Evolutionary conservation across 2,329 filamentous ascomycete genomes (phyloP), one percentile per base, ranked within the genome.

Genomic region (Chrysosporium keratinophilum): DNA sequence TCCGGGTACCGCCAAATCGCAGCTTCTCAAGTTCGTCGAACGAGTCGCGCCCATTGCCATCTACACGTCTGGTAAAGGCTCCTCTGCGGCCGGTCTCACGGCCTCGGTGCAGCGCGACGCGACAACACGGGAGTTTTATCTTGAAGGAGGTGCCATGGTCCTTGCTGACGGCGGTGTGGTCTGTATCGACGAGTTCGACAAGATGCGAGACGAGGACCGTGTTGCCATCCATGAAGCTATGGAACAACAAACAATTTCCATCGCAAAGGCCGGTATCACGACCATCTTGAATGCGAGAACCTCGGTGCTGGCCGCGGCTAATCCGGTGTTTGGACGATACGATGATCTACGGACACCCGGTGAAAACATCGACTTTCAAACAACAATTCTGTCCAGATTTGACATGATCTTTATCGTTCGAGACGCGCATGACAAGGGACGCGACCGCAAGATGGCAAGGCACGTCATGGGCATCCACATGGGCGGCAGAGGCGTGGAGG

Each of bases 351-450:
- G 97, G 71, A 89, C 87, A 0, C 93, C 93, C 0, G 93, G 93
- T 56, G 93, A 98, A 71, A 98, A 98, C 67, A 98, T 98, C 61
- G 93, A 98, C 71, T 98, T 98, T 71, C 93, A 98, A 66, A 98
- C 93, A 0, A 98, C 93, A 2, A 97, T 98, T 64, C 69, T 98
- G 60, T 97, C 91, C 1, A 87, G 93, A 79, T 98, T 98, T 69
- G 93, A 98, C 70, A 96, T 98, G 88, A 97, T 98, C 60, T 98
- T 97, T 75, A 96, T 98, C 61, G 91, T 98, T 58, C 88, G 87
- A 62, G 93, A 98, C 68, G 89, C 95, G 58, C 93, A 98, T 68
- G 88, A 91, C 58, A 81, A 88, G 43, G 84, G 81, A 54, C 87
- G 91, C 64, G 93, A 98, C 66, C 88, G 96, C 74, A 84, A 79